Evolutionary conservation across 2,329 filamentous ascomycete genomes (phyloP), one percentile per base, ranked within the genome.

Genomic region (Calonectria pteridis): DNA sequence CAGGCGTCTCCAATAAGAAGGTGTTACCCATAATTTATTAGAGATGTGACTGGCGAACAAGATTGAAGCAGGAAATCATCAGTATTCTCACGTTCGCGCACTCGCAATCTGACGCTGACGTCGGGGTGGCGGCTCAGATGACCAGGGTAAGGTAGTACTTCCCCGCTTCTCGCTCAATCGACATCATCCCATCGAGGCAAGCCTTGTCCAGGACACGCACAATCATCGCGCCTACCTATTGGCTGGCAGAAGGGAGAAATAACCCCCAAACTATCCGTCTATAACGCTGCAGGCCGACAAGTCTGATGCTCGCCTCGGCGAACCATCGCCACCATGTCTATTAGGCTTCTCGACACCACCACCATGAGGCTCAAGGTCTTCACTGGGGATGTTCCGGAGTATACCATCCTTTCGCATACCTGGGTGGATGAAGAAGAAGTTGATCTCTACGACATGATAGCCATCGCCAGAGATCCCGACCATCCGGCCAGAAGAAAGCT

Each of bases 281-380:
- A 33, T 37, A 23, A 2, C 20, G 23, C 35, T 14, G 18, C n/a
- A 11, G 31, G 20, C 9, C 31, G 20, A 26, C 23, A 16, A 7
- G 16, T 40, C 35, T 37, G 55, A 59, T 59, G 31, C 55, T 14
- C 55, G n/a, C n/a, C 10, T 23, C 10, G 33, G 55, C 33, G 9
- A 28, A 23, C 33, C 7, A 18, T 20, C 55, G 33, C 13, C 55
- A 62, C 26, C 55, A 62, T 62, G 55, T 62, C 55, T 23, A 62
- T 62, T 16, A 28, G 55, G 14, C 55, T 62, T 6, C 55, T 62
- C 23, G 55, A 62, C 23, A 62, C 55, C 33, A 62, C 55, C 55
- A 62, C 55, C 33, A 62, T 62, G 55, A 35, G 55, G n/a, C 35
- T 62, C 20, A 62, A 62, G 55, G 35, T 40, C n/a, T 62, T 62